Conservation (phyloP, 1,139 yeast species). For the Scheffersomyces stambukii region DNA sequence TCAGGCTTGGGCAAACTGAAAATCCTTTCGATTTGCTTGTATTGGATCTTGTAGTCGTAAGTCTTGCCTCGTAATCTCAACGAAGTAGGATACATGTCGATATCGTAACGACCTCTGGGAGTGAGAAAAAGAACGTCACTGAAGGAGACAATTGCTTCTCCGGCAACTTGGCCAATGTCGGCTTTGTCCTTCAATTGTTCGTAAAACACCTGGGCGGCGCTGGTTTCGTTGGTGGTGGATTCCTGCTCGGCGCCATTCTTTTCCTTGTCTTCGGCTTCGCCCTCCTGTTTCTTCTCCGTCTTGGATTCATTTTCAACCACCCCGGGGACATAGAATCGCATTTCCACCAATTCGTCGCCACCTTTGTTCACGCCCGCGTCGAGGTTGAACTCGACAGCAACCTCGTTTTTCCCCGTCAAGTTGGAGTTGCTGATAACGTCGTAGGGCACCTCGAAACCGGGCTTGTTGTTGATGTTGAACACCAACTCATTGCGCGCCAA, state of each 20-base stretch:
- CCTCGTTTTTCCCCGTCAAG: constrained; percentile 89
- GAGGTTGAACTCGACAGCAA: constrained; percentile 79
- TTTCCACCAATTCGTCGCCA: constrained; percentile 94
- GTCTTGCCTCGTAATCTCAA: constrained; percentile 95
- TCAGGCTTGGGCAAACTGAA: constrained; percentile 93
- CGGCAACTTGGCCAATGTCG: constrained; percentile 93
- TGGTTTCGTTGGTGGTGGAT: constrained; percentile 59
- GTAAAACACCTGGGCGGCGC: constrained; percentile 81
- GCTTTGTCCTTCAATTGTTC: constrained; percentile 92
- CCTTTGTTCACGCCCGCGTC: constrained; percentile 52
- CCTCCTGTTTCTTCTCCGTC: constrained; percentile 30
- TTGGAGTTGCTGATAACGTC: constrained; percentile 79
- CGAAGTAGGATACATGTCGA: constrained; percentile 86
- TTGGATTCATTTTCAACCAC: constrained; percentile 49
- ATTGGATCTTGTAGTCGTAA: constrained; percentile 93
- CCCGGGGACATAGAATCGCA: constrained; percentile 92
- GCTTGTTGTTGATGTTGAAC: constrained; percentile 82
- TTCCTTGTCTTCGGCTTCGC: constrained; percentile 35
- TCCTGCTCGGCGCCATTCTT: constrained; percentile 39
- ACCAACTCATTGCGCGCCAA: constrained; percentile 88
- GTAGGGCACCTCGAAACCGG: constrained; percentile 89
- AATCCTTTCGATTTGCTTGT: constrained; percentile 83
- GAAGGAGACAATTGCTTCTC: constrained; percentile 95
- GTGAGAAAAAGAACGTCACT: constrained; percentile 89
- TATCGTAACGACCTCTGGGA: constrained; percentile 97